Evolutionary conservation across 768 basidiomycete genomes (phyloP), one percentile per base, ranked within the genome.

Genomic region (Cystobasidium ongulense): DNA sequence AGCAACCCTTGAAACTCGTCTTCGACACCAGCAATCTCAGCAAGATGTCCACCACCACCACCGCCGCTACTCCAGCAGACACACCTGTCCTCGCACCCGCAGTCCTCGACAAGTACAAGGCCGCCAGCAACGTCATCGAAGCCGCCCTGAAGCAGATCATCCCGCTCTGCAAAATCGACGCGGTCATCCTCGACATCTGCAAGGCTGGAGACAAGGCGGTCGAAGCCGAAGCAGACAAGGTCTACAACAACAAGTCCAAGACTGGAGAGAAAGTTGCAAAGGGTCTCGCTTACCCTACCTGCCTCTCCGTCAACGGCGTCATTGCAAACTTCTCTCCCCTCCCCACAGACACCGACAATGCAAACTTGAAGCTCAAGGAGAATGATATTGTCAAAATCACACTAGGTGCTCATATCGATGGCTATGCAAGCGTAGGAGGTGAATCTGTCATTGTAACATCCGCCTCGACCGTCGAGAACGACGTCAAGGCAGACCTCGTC

Each of bases 251-350:
- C 70, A 76, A 76, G 78, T 5, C 5, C 33, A 63, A 63, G 36
- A 50, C 73, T 1, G 75, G 73, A 21, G 54, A 72, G 2, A 92
- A 91, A 84, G 57, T 76, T 18, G 33, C 70, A 50, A 75, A 75
- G 80, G 81, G 81, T 65, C 68, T 95, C 80, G 92, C 92, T 1
- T 97, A 97, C 85, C 96, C 96, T 21, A 97, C 96, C 21, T 87
- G 85, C 78, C 83, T 99, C 77, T 94, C 92, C 29, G 88, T 98
- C 77, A 97, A 98, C 87, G 74, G 75, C 83, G 85, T 88, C 78
- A 92, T 98, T 75, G 88, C 92, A 52, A 91, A 98, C 83, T 96
- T 92, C 84, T 94, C 94, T 13, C 96, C 96, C n/a, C 87, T 97
- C 70, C 88, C 88, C 85, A 92, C 84, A 79, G 92, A 82, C 81